Evolutionary conservation across 352 stramenopile species (phyloP), one percentile per base, ranked within the genome.

Genomic region (Globisporangium polare): DNA sequence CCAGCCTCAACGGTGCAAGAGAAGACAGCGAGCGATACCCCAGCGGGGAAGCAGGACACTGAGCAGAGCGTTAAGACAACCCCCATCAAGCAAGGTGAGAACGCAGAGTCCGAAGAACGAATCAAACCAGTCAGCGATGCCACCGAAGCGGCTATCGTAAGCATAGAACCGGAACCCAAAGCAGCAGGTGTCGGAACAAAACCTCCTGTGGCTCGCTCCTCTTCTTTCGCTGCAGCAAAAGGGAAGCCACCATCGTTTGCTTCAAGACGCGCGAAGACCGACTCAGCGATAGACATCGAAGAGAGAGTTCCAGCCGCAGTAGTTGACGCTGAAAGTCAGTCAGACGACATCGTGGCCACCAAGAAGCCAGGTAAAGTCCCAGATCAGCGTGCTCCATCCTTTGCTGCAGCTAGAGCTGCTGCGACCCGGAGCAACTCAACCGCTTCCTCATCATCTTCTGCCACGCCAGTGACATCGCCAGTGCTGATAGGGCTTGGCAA

Each of bases 341-440:
- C 47, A 58, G 53, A 58, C 4, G 51, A 60, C 39, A 46, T 12
- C n/a, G 47, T 29, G 20, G 49, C 9, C 17, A 37, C 52, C 26
- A 66, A 49, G 52, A 49, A 61, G 12, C 50, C 61, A 49, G 26
- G 54, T 7, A 47, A 20, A 31, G 27, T 47, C 29, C 45, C 43
- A n/a, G 63, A 53, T 1, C 18, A 60, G 12, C 62, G 62, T 27
- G 49, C 53, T 54, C 51, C 53, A 10, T 83, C 74, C 0, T 75
- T 86, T 41, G 71, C 71, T 35, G 58, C 73, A 49, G 54, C 53
- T 9, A 60, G 68, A 53, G 62, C 68, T 43, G 63, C 51, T 2
- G 69, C 57, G 2, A 46, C 35, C n/a, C 35, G 22, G 18, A 60
- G 2, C 26, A 43, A 29, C 5, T 29, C 51, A 10, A 17, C 20